Evolutionary conservation across 2,329 filamentous ascomycete genomes (phyloP).

Genomic region (Colletotrichum incanum): DNA sequence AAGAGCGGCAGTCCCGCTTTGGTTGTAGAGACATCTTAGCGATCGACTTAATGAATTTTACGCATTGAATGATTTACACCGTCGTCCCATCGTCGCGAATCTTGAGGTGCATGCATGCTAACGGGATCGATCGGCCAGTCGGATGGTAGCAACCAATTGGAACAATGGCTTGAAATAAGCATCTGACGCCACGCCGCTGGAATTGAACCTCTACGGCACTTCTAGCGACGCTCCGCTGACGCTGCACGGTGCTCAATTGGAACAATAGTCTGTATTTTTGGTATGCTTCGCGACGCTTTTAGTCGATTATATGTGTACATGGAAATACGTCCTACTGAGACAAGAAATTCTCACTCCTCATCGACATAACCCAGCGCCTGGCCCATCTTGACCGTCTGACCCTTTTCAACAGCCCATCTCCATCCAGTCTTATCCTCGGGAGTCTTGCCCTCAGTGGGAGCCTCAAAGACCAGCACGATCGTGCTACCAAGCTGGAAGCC

Average conservation of each 20-base stretch:
- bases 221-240: not conserved
- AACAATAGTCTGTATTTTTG: not conserved
- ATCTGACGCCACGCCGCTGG: conserved; percentile 13
- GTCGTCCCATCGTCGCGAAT: not conserved
- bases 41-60: conserved; percentile 36
- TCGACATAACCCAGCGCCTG: conserved; percentile 85
- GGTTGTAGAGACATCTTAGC: conserved; percentile 11
- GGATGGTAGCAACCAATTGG: not conserved
- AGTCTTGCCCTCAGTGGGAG: conserved; percentile 65
- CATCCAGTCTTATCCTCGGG: conserved; percentile 76
- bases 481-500: conserved; percentile 97
- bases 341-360: conserved; percentile 56
- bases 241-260: not conserved
- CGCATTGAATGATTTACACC: conserved; percentile 31
- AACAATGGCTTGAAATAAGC: conserved; percentile 17
- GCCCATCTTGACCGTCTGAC: conserved; percentile 90
- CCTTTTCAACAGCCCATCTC: conserved; percentile 89
- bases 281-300: not conserved
- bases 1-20: not conserved
- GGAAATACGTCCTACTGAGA: conserved; percentile 2
- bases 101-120: not conserved
- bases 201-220: not conserved
- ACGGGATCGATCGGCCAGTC: conserved; percentile 1
- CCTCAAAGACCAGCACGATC: conserved; percentile 96
- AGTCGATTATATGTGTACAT: conserved; percentile 27